Conservation (phyloP, 352 stramenopile genomes). For the Peronosclerospora sorghi region DNA sequence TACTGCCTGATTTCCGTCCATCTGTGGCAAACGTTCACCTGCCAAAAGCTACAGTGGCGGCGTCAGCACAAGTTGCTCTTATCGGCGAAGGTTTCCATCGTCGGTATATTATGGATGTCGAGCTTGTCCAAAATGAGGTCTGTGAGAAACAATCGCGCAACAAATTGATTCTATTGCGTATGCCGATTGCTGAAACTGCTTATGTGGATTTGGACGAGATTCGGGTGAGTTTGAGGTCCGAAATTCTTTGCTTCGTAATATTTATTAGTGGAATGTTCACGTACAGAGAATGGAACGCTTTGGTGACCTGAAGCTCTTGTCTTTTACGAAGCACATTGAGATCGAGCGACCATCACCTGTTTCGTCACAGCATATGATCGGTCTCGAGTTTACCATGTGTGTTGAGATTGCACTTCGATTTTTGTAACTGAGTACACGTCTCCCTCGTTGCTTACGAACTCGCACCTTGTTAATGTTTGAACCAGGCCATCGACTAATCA, state of each 20-base stretch:
- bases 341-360: conserved; percentile 46
- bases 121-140: conserved; percentile 9
- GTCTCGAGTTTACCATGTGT: conserved; percentile 32
- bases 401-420: conserved; percentile 2
- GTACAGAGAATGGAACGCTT: conserved; percentile 48
- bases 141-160: conserved; percentile 1
- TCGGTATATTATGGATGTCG: conserved; percentile 23
- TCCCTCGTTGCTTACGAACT: neutral
- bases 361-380: conserved; percentile 41
- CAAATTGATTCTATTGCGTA: conserved; percentile 23
- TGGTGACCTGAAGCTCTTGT: conserved; percentile 26
- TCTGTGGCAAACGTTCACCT: conserved; percentile 4
- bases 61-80: conserved; percentile 15
- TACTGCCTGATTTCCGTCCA: neutral
- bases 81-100: conserved; percentile 38
- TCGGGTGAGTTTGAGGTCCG: conserved; percentile 29
- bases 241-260: too few species aligned
- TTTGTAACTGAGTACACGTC: neutral
- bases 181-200: conserved; percentile 28
- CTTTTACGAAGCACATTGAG: conserved; percentile 50
- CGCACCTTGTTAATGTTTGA: neutral
- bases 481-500: conserved; percentile 8
- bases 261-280: neutral
- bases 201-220: conserved; percentile 52
- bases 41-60: conserved; percentile 1